Conservation (phyloP, 352 stramenopile genomes). For the Pythium coloratum region DNA sequence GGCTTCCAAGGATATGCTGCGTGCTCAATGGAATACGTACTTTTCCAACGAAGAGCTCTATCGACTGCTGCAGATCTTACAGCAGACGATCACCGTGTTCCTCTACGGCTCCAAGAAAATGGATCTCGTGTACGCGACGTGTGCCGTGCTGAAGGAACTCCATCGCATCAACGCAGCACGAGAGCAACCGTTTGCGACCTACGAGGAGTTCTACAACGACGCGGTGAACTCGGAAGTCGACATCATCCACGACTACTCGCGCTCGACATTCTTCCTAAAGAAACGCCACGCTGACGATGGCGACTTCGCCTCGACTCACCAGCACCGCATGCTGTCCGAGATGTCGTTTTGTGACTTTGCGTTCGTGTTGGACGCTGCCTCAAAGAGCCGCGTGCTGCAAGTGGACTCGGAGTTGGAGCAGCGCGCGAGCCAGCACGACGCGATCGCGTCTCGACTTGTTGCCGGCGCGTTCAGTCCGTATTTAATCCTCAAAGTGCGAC, state of each 20-base stretch:
- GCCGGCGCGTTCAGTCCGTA: constrained; percentile 48
- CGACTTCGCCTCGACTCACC: constrained; percentile 19
- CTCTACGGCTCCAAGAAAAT: constrained; percentile 71
- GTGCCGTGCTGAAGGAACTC: constrained; percentile 64
- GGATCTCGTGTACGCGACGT: constrained; percentile 75
- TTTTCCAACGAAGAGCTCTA: constrained; percentile 64
- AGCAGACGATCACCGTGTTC: constrained; percentile 77
- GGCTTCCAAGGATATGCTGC: constrained; percentile 52
- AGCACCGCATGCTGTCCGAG: constrained; percentile 65
- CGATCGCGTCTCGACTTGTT: constrained; percentile 41
- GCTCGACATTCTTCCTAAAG: constrained; percentile 72
- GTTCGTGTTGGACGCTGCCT: constrained; percentile 76
- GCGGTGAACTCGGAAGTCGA: constrained; percentile 83
- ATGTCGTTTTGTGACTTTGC: constrained; percentile 83
- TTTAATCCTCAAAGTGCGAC: constrained; percentile 62
- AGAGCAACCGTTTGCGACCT: constrained; percentile 48
- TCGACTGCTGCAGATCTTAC: constrained; percentile 65
- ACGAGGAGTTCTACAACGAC: constrained; percentile 84
- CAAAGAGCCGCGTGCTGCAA: constrained; percentile 76
- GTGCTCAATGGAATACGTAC: constrained; percentile 50
- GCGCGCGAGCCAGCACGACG: constrained; percentile 54
- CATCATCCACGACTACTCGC: constrained; percentile 72
- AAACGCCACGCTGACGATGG: constrained; percentile 38
- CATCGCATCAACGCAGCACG: constrained; percentile 58
- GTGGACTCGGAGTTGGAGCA: constrained; percentile 80